Evolutionary conservation across 192 early-diverging fungal species (phyloP).

Genomic region (Gigaspora rosea): DNA sequence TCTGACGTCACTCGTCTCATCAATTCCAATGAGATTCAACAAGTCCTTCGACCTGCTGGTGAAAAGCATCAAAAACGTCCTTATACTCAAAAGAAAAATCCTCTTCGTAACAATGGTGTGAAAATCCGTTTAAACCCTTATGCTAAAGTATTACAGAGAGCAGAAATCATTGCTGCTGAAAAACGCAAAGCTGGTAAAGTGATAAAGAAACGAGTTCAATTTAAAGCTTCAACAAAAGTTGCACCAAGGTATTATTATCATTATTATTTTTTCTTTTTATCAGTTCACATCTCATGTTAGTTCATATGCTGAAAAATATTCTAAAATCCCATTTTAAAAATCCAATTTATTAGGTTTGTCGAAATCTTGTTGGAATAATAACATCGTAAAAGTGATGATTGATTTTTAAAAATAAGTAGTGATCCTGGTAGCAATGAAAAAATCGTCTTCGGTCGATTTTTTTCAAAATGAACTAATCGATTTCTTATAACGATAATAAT

Average conservation of each 20-base stretch:
- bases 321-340: no score
- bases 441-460: no score
- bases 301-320: no score
- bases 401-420: no score
- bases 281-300: no score
- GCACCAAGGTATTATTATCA: not conserved
- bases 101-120: conserved; percentile 87
- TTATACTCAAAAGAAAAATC: conserved; percentile 99
- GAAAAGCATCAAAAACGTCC: conserved; percentile 83
- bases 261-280: no score
- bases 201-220: conserved; percentile 47
- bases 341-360: no score
- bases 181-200: conserved; percentile 55
- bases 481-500: no score
- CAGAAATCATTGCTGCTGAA: conserved; percentile 66
- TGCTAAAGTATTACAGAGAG: conserved; percentile 82
- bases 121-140: conserved; percentile 97
- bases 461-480: no score
- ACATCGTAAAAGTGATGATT: no score
- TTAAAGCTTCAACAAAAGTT: conserved; percentile 11
- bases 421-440: no score
- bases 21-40: conserved; percentile 96
- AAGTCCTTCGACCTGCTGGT: conserved; percentile 85
- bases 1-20: conserved; percentile 94
- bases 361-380: no score